Evolutionary conservation across 208 protist species (phyloP), one percentile per base, ranked within the genome.

Genomic region (Wallacemonas sp.): DNA sequence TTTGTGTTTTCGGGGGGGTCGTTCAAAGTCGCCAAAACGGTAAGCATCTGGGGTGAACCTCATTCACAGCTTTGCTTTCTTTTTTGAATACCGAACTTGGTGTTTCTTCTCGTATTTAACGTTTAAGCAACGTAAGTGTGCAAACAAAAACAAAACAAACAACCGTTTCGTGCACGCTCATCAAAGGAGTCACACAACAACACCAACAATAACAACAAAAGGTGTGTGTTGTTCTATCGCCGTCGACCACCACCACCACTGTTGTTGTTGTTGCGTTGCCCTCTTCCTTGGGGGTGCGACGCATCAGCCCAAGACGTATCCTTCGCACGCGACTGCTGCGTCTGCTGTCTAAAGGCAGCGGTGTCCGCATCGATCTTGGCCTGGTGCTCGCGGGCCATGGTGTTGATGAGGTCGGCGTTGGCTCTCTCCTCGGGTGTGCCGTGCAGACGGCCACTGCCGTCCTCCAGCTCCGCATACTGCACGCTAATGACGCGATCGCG

Each of bases 401-500:
- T 80, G 12, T 71, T 80, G 17, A 95, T 82, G 3, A 93, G 46
- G n/a, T 65, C 67, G 11, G 90, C 90, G 61, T 93, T 95, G 2
- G 65, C 76, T 8, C 90, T 79, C 77, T 95, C 90, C 65, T 87
- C 85, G 29, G 54, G 66, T 2, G 68, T 83, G 61, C 90, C 90
- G 68, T 95, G 90, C 52, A 82, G 68, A 16, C 80, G 75, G 24
- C 90, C 87, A 56, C 85, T 93, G 38, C 90, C 90, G 72, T 95
- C 90, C 62, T 86, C 82, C 64, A 93, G 76, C 70, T 82, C 76
- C 9, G 90, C 90, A 76, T 95, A 95, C 32, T 83, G 70, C 21
- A 93, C 84, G 14, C 76, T 72, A 12, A 95, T 83, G 26, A 80
- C 52, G 39, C 83, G 84, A 48, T 95, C 85, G 38, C 80, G 65